Evolutionary conservation across 1,284 basidiomycete species (phyloP).

Genomic region (Ceratobasidium sp.): DNA sequence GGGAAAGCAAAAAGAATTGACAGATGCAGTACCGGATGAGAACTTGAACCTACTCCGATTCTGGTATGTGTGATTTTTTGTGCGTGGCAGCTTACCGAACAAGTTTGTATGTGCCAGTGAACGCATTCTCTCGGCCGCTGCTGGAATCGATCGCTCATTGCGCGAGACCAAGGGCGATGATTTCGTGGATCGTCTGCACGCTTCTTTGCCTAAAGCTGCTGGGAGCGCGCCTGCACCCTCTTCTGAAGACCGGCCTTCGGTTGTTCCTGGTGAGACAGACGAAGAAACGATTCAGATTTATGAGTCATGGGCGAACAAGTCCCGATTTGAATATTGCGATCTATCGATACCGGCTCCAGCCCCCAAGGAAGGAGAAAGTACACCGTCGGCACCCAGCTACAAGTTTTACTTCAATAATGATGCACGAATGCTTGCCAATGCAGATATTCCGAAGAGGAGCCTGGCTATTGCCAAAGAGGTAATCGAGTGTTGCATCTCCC

Average conservation of each 20-base stretch:
- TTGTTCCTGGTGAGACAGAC: constrained; percentile 55
- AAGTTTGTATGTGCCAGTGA: constrained; percentile 65
- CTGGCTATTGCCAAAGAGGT: constrained; percentile 92
- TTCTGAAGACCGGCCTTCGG: constrained; percentile 23
- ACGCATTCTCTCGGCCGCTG: constrained; percentile 76
- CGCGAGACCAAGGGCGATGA: constrained; percentile 82
- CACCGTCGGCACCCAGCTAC: constrained; percentile 62
- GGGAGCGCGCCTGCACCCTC: background rate
- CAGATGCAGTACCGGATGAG: constrained; percentile 51
- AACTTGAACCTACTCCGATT: constrained; percentile 50
- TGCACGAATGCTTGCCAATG: constrained; percentile 74
- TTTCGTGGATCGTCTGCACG: constrained; percentile 77
- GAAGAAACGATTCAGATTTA: constrained; percentile 73
- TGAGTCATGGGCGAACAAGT: constrained; percentile 76
- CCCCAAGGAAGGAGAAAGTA: constrained; percentile 50
- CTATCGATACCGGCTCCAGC: constrained; percentile 58
- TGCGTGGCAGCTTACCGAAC: background rate
- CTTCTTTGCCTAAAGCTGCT: constrained; percentile 66
- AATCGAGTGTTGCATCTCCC: constrained; percentile 19
- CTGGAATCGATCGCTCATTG: constrained; percentile 81
- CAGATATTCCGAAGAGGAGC: constrained; percentile 83
- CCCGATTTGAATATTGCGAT: constrained; percentile 87
- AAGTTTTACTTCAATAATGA: constrained; percentile 80
- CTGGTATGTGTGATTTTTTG: constrained; percentile 48
- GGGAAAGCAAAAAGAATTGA: constrained; percentile 62